Percentiles rank a stretch among this genome's conserved stretches.
phyloP scores from a whole-genome alignment of 495 filamentous ascomycete species.

The Xylaria sp. region DNA sequence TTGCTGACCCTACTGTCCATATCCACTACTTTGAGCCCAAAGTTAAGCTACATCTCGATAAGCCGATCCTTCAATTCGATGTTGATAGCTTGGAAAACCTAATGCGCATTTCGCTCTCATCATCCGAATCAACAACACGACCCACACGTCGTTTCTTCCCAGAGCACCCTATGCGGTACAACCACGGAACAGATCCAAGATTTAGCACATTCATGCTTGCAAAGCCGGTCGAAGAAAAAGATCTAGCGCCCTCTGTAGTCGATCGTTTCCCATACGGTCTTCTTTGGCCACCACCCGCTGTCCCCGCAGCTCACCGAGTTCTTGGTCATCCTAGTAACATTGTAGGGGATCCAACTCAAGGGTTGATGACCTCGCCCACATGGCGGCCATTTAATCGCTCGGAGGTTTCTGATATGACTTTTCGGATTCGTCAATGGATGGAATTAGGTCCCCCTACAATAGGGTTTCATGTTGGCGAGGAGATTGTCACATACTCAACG shows the following conservation, averaged over 20 bases:
- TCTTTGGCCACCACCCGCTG: slow-evolving; percentile 77
- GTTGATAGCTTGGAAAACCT: slow-evolving; percentile 41
- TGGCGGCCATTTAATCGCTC: slow-evolving; percentile 49
- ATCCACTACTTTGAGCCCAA: slow-evolving; percentile 76
- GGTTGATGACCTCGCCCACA: slow-evolving; percentile 50
- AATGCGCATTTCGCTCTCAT: slow-evolving; percentile 28
- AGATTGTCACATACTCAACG: slow-evolving; percentile 77
- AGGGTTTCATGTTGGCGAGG: slow-evolving; percentile 62
- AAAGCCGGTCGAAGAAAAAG: slow-evolving; percentile 47
- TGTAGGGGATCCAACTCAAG: slow-evolving; percentile 42
- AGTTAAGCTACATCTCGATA: slow-evolving; percentile 71
- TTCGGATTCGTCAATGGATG: slow-evolving; percentile 78
- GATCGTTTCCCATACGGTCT: slow-evolving; percentile 51
- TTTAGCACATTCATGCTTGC: slow-evolving; percentile 53
- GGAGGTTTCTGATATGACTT: slow-evolving; percentile 67
- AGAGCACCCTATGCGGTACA: slow-evolving; percentile 62
- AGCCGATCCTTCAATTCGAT: slow-evolving; percentile 70
- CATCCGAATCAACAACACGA: slow-evolving; percentile 20
- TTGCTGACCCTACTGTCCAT: slow-evolving; percentile 69
- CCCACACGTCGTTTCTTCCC: slow-evolving; percentile 43
- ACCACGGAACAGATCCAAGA: slow-evolving; percentile 44
- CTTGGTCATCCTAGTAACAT: slow-evolving; percentile 44
- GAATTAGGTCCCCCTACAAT: slow-evolving; percentile 53
- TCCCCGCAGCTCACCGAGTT: slow-evolving; percentile 68
- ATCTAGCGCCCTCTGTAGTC: slow-evolving; percentile 24